Conservation (phyloP, 2,329 filamentous ascomycete species). For the Moelleriella libera region DNA sequence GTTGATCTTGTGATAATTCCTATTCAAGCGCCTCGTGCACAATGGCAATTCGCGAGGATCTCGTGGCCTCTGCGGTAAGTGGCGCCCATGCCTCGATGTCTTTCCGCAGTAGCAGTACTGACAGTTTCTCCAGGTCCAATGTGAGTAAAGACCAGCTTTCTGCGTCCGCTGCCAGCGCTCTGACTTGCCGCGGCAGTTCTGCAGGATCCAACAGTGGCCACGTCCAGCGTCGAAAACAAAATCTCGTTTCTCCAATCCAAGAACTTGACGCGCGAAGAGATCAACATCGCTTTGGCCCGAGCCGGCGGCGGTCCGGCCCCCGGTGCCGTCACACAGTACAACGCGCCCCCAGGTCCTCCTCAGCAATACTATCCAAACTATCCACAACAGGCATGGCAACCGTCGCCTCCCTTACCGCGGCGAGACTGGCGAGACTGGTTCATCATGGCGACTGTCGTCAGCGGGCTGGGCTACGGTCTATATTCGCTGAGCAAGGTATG, state of each 20-base stretch:
- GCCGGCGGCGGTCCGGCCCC: constrained; percentile 45
- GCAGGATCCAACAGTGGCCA: constrained; percentile 82
- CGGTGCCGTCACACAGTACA: constrained; percentile 24
- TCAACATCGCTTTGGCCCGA: constrained; percentile 70
- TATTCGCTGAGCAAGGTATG: constrained; percentile 75
- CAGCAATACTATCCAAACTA: constrained; percentile 34
- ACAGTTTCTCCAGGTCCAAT: constrained; percentile 21
- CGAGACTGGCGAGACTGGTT: constrained; percentile 98
- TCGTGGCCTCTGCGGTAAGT: constrained; percentile 67
- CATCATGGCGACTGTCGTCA: constrained; percentile 94
- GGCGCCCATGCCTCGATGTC: neutral
- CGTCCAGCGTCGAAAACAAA: constrained; percentile 82
- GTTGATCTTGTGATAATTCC: too few species aligned
- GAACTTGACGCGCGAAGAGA: constrained; percentile 92
- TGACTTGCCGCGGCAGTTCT: constrained; percentile 45
- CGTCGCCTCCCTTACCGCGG: constrained; percentile 48
- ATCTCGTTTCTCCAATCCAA: constrained; percentile 91
- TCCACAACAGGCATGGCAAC: constrained; percentile 42
- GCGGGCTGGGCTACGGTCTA: constrained; percentile 76
- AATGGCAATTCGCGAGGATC: constrained; percentile 87
- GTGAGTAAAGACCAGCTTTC: constrained; percentile 17
- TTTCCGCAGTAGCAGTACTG: neutral
- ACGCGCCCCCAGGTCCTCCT: constrained; percentile 27
- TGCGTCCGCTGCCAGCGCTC: neutral
- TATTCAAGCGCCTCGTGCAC: too few species aligned